Percentiles rank a stretch among this genome's conserved stretches.
phyloP scores from a whole-genome alignment of 1,139 yeast genomes.

The Candida neerlandica region DNA sequence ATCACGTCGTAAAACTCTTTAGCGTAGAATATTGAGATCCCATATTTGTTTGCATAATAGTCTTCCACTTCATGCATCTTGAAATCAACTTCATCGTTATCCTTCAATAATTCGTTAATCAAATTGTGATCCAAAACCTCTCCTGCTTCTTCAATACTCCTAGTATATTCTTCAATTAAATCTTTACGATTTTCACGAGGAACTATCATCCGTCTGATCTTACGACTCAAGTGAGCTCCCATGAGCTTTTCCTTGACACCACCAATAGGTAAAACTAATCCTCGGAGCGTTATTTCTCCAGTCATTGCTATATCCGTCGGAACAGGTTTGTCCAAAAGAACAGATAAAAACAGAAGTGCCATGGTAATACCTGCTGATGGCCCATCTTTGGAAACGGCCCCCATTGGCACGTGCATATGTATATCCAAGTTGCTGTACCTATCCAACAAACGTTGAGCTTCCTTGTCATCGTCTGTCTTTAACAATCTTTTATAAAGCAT shows the following conservation, averaged over 20 bases:
- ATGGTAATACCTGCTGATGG: slow-evolving; percentile 94
- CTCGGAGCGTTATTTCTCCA: slow-evolving; percentile 87
- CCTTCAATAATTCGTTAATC: slow-evolving; percentile 40
- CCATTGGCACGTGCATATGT: slow-evolving; percentile 89
- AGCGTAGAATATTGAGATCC: slow-evolving; percentile 64
- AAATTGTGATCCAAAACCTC: slow-evolving; percentile 19
- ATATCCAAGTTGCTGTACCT: slow-evolving; percentile 59
- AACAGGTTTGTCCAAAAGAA: slow-evolving; percentile 68
- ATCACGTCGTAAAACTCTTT: slow-evolving; percentile 80
- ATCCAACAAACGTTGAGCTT: slow-evolving; percentile 33
- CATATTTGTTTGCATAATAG: slow-evolving; percentile 51
- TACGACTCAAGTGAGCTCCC: slow-evolving; percentile 75
- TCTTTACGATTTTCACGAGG: slow-evolving; percentile 75
- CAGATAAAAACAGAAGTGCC: slow-evolving; percentile 76
- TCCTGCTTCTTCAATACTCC: slow-evolving; percentile 35
- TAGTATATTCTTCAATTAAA: slow-evolving; percentile 60
- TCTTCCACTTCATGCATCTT: slow-evolving; percentile 47
- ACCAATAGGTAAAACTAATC: slow-evolving; percentile 86
- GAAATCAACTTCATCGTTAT: slow-evolving; percentile 33
- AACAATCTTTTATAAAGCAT: slow-evolving; percentile 44
- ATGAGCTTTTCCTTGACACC: slow-evolving; percentile 83
- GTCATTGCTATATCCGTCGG: slow-evolving; percentile 83
- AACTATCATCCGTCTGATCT: slow-evolving; percentile 57
- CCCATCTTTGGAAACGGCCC: slow-evolving; percentile 87
- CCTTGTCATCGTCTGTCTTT: slow-evolving; percentile 17